Evolutionary conservation across 2,329 filamentous ascomycete genomes (phyloP).

Genomic region (Ceratocystiopsis sp.): DNA sequence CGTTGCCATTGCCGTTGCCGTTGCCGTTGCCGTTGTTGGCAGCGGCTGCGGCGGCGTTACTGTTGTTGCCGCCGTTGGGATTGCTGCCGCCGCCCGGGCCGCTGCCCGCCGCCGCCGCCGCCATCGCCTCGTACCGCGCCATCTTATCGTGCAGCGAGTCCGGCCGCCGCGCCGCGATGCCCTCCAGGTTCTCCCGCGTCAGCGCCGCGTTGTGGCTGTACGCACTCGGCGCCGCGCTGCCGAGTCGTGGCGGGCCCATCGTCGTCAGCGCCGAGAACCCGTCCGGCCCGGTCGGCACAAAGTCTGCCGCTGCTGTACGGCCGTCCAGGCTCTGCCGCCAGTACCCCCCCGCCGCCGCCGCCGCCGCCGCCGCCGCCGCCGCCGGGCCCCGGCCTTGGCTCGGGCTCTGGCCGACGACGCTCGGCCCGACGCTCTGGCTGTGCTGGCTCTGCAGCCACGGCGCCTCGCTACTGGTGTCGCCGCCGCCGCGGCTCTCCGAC

Average conservation of each 20-base stretch:
- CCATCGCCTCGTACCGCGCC: constrained; percentile 54
- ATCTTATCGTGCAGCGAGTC: constrained; percentile 76
- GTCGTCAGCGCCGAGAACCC: too few species aligned
- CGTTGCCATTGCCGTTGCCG: not conserved
- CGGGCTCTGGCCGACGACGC: constrained; percentile 32
- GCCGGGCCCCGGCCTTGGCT: not conserved
- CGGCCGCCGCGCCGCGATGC: constrained; percentile 45
- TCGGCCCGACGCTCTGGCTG: too few species aligned
- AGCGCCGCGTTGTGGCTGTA: constrained; percentile 42
- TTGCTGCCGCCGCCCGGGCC: not conserved
- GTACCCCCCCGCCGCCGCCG: too few species aligned
- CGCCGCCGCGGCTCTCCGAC: constrained; percentile 54
- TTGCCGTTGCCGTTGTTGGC: not conserved
- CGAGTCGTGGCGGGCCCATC: too few species aligned
- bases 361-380: too few species aligned
- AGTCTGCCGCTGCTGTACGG: constrained; percentile 17
- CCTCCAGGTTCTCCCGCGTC: constrained; percentile 67
- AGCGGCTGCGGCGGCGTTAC: not conserved
- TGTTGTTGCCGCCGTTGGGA: not conserved
- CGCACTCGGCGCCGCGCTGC: constrained; percentile 14
- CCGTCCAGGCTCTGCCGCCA: constrained; percentile 6
- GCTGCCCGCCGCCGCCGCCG: not conserved
- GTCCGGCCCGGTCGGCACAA: too few species aligned
- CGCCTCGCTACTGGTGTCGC: too few species aligned
- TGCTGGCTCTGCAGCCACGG: constrained; percentile 42